A percentile compares a stretch with the other conserved stretches of the same genome.
phyloP scores from a whole-genome alignment of 352 stramenopile genomes.

The Phytophthora colocasiae region DNA sequence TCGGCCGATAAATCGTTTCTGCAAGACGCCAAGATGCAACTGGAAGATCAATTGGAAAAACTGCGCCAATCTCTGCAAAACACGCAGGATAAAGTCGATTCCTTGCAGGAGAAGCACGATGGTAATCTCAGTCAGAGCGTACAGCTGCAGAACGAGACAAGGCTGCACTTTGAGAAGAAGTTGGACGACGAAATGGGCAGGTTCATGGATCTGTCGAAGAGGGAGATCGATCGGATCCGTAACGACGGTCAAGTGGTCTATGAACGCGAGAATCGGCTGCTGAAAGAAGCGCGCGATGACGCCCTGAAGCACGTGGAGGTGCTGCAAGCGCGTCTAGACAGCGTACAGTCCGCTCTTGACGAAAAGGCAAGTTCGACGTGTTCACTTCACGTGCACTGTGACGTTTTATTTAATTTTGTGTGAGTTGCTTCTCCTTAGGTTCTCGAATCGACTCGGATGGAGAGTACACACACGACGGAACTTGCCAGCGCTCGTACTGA shows the following conservation, averaged over 20 bases:
- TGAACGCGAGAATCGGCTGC: slow-evolving; percentile 76
- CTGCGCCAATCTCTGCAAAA: slow-evolving; percentile 48
- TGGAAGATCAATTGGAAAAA: slow-evolving; percentile 58
- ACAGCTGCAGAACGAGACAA: slow-evolving; percentile 65
- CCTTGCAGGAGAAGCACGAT: slow-evolving; percentile 51
- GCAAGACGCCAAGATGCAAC: slow-evolving; percentile 55
- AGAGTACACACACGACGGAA: slow-evolving; percentile 58
- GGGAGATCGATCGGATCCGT: slow-evolving; percentile 76
- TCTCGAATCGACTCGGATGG: slow-evolving; percentile 59
- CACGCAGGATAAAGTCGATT: slow-evolving; percentile 46
- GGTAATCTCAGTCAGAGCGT: slow-evolving; percentile 41
- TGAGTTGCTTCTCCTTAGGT: slow-evolving; percentile 29
- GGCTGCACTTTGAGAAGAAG: slow-evolving; percentile 72
- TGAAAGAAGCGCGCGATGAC: slow-evolving; percentile 70
- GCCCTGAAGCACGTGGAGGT: slow-evolving; percentile 68
- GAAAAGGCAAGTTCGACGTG: slow-evolving; percentile 47
- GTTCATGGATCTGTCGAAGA: slow-evolving; percentile 75
- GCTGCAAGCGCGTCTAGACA: slow-evolving; percentile 56
- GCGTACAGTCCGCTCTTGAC: slow-evolving; percentile 53
- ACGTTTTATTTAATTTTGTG: neutral
- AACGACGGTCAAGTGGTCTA: slow-evolving; percentile 68
- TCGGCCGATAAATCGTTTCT: slow-evolving; percentile 72
- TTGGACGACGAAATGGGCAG: slow-evolving; percentile 68
- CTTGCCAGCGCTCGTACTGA: slow-evolving; percentile 63
- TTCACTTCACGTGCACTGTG: neutral